A percentile compares a stretch with the other conserved stretches of the same genome.
Evolutionary conservation across 2,329 filamentous ascomycete genomes (phyloP).

Genomic region (Ceratocystis alfenasii): DNA sequence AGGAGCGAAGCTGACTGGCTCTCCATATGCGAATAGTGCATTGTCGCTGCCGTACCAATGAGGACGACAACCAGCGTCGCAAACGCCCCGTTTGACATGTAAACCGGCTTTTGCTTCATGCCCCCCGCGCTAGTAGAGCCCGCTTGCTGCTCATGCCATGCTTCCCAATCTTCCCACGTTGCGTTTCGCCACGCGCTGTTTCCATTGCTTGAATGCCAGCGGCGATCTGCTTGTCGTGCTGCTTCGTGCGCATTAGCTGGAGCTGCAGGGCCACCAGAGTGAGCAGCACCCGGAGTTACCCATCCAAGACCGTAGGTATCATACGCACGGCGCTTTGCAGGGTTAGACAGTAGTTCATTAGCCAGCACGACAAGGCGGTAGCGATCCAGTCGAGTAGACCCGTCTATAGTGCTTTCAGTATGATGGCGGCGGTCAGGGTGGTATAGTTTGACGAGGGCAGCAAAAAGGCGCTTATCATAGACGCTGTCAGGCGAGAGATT

Average conservation of each 20-base stretch:
- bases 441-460: slow-evolving; percentile 88
- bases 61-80: slow-evolving; percentile 58
- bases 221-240: slow-evolving; percentile 33
- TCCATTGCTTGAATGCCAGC: slow-evolving; percentile 36
- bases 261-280: slow-evolving; percentile 40
- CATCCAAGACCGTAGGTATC: slow-evolving; percentile 75
- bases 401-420: slow-evolving; percentile 9
- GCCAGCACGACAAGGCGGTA: slow-evolving; percentile 83
- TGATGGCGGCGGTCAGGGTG: slow-evolving; percentile 62
- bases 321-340: slow-evolving; percentile 65
- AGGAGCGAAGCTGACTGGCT: slow-evolving; percentile 50
- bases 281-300: slow-evolving; percentile 32
- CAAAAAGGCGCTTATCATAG: slow-evolving; percentile 77
- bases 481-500: slow-evolving; percentile 40
- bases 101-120: slow-evolving; percentile 42
- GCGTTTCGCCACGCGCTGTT: slow-evolving; percentile 55
- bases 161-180: slow-evolving; percentile 97
- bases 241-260: slow-evolving; percentile 35
- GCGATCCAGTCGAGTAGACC: slow-evolving; percentile 56
- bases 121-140: slow-evolving; percentile 18
- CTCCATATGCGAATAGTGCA: slow-evolving; percentile 59
- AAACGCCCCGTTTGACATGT: slow-evolving; percentile 71
- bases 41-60: slow-evolving; percentile 51
- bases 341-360: slow-evolving; percentile 76
- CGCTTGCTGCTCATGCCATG: slow-evolving; percentile 46